These are phyloP conservation scores for Nothophoma quercina DNA, from an alignment of 2,329 filamentous ascomycete species.

Conservation along the genomic window DNA sequence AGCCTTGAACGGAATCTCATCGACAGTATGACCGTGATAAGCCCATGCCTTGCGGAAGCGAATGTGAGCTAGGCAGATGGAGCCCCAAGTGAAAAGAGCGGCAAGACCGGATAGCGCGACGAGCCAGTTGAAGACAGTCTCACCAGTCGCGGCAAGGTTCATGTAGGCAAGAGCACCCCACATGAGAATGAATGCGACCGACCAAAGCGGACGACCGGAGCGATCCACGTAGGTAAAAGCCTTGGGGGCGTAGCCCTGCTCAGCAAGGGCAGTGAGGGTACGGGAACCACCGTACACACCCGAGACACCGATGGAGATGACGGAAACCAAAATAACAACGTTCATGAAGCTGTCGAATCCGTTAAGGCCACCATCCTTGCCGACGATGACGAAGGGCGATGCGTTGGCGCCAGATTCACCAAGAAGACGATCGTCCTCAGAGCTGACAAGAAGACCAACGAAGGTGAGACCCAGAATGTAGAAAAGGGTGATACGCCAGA, in stretches of 20 bases:
- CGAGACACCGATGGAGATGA: conserved; percentile 67
- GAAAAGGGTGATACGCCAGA: conserved; percentile 58
- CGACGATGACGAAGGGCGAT: conserved; percentile 73
- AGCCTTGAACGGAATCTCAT: conserved; percentile 56
- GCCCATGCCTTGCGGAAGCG: conserved; percentile 73
- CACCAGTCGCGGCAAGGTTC: conserved; percentile 56
- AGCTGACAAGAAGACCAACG: conserved; percentile 54
- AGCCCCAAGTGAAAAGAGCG: conserved; percentile 80
- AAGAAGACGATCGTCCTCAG: conserved; percentile 45
- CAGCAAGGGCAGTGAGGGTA: conserved; percentile 63
- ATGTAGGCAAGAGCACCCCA: conserved; percentile 82
- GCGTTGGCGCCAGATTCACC: conserved; percentile 51
- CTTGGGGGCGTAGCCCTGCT: conserved; percentile 72
- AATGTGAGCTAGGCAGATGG: conserved; percentile 90
- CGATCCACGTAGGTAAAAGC: conserved; percentile 83
- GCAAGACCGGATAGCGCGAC: conserved; percentile 76
- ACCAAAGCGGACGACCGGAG: conserved; percentile 77
- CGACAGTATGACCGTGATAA: conserved; percentile 50
- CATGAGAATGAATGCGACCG: conserved; percentile 71
- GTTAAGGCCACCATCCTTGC: conserved; percentile 66
- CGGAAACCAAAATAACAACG: conserved; percentile 68
- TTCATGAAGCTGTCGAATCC: conserved; percentile 72
- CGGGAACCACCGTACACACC: conserved; percentile 65
- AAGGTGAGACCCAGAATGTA: conserved; percentile 55
- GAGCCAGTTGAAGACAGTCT: conserved; percentile 75